These are phyloP conservation scores for Cyberlindnera samutprakarnensis DNA, from an alignment of 805 yeast species.

Conservation along the genomic window DNA sequence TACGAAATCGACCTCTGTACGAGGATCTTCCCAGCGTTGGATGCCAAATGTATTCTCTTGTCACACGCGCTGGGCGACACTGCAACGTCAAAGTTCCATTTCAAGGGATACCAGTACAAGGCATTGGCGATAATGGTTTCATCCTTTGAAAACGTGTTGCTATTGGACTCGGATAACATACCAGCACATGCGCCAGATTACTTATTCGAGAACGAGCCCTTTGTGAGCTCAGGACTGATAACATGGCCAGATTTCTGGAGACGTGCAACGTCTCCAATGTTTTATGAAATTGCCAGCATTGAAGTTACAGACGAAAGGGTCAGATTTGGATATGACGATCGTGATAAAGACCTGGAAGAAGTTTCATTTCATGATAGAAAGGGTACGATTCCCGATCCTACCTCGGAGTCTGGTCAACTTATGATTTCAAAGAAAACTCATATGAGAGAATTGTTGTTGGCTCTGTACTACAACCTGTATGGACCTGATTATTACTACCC, in stretches of 20 bases:
- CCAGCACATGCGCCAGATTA: slow-evolving; percentile 60
- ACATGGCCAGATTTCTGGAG: slow-evolving; percentile 90
- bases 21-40: slow-evolving; percentile 48
- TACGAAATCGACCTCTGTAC: slow-evolving; percentile 64
- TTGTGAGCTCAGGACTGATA: slow-evolving; percentile 39
- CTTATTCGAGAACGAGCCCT: slow-evolving; percentile 53
- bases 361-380: slow-evolving; percentile 50
- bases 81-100: slow-evolving; percentile 40
- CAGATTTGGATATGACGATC: slow-evolving; percentile 31
- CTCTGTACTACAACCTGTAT: slow-evolving; percentile 52
- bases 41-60: slow-evolving; percentile 60
- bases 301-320: slow-evolving; percentile 33
- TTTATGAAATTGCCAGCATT: slow-evolving; percentile 61
- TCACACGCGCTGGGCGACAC: slow-evolving; percentile 53
- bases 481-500: slow-evolving; percentile 56
- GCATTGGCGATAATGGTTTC: slow-evolving; percentile 64
- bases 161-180: slow-evolving; percentile 66
- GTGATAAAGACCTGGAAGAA: slow-evolving; percentile 25
- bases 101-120: slow-evolving; percentile 60
- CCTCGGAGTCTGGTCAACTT: slow-evolving; percentile 61
- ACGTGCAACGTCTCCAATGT: slow-evolving; percentile 69
- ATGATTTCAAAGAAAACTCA: slow-evolving; percentile 50
- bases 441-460: slow-evolving; percentile 43
- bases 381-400: slow-evolving; percentile 54
- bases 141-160: slow-evolving; percentile 63